Evolutionary conservation across 495 filamentous ascomycete genomes (phyloP).

Genomic region (Immersiella caudata): DNA sequence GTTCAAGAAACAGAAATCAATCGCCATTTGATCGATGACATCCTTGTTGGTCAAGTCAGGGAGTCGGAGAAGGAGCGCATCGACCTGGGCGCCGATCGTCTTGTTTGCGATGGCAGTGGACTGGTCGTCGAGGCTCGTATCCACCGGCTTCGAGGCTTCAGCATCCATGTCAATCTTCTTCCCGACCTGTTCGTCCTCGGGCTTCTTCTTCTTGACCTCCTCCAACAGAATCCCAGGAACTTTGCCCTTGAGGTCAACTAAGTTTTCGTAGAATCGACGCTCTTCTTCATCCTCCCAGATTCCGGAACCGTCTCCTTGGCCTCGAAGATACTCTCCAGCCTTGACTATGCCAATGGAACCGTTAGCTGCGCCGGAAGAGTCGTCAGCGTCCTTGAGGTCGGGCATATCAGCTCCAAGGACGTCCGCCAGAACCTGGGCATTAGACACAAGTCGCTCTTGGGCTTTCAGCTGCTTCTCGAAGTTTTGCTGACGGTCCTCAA

Average conservation of each 20-base stretch:
- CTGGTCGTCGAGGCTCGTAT: slow-evolving; percentile 69
- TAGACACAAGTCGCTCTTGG: slow-evolving; percentile 86
- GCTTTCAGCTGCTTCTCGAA: slow-evolving; percentile 91
- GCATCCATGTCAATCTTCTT: slow-evolving; percentile 59
- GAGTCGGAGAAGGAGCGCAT: slow-evolving; percentile 82
- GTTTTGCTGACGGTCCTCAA: slow-evolving; percentile 94
- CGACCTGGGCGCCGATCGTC: slow-evolving; percentile 95
- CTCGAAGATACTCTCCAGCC: slow-evolving; percentile 87
- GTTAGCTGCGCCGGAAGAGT: slow-evolving; percentile 61
- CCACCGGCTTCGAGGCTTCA: slow-evolving; percentile 55
- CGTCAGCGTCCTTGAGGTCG: slow-evolving; percentile 80
- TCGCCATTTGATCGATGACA: slow-evolving; percentile 83
- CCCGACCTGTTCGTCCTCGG: slow-evolving; percentile 67
- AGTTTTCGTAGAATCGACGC: slow-evolving; percentile 94
- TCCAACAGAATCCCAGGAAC: slow-evolving; percentile 92
- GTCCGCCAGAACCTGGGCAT: slow-evolving; percentile 90
- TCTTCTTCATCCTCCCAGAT: slow-evolving; percentile 99
- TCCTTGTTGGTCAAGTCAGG: slow-evolving; percentile 92
- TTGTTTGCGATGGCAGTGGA: slow-evolving; percentile 96
- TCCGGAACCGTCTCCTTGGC: slow-evolving; percentile 87
- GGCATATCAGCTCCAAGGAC: slow-evolving; percentile 93
- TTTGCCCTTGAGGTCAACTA: slow-evolving; percentile 92
- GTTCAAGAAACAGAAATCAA: slow-evolving; percentile 98
- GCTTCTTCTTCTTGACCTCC: slow-evolving; percentile 93
- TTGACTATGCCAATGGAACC: slow-evolving; percentile 91